Evolutionary conservation across 768 basidiomycete genomes (phyloP).

Genomic region (Leccinum longicurvipes): DNA sequence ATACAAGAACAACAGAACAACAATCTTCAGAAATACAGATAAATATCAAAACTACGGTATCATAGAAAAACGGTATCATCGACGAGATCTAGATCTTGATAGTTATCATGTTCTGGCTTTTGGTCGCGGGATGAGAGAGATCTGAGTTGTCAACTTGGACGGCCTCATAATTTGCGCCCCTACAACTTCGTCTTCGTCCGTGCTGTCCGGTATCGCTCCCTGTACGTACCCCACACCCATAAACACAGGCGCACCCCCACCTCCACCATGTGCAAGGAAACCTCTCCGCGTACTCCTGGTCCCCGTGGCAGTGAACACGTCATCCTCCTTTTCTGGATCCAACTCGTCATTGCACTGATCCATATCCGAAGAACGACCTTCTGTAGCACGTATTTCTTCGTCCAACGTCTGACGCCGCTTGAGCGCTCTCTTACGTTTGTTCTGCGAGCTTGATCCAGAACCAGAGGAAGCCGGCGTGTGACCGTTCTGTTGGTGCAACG

Average conservation of each 20-base stretch:
- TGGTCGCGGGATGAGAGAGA: constrained; percentile 26
- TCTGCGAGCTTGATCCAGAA: constrained; percentile 15
- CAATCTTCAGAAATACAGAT: constrained; percentile 20
- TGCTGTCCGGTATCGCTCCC: constrained; percentile 39
- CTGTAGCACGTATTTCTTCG: constrained; percentile 57
- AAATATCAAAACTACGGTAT: constrained; percentile 7
- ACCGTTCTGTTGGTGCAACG: not conserved
- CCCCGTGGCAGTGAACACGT: constrained; percentile 52
- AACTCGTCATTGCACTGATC: constrained; percentile 38
- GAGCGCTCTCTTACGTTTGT: constrained; percentile 17
- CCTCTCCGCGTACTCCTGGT: constrained; percentile 50
- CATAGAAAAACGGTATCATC: constrained; percentile 8
- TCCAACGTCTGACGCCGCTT: constrained; percentile 58
- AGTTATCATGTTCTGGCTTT: constrained; percentile 16
- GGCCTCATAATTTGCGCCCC: not conserved
- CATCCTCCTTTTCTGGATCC: constrained; percentile 41
- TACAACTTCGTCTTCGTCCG: constrained; percentile 6
- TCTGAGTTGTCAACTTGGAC: constrained; percentile 12
- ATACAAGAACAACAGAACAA: constrained; percentile 1
- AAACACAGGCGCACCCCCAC: constrained; percentile 65
- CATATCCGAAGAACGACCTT: constrained; percentile 30
- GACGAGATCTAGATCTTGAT: not conserved
- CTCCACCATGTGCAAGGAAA: constrained; percentile 74
- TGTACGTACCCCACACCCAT: constrained; percentile 68
- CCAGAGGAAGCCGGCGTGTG: not conserved